phyloP scores from a whole-genome alignment of 495 filamentous ascomycete genomes.

The Amniculicola lignicola region DNA sequence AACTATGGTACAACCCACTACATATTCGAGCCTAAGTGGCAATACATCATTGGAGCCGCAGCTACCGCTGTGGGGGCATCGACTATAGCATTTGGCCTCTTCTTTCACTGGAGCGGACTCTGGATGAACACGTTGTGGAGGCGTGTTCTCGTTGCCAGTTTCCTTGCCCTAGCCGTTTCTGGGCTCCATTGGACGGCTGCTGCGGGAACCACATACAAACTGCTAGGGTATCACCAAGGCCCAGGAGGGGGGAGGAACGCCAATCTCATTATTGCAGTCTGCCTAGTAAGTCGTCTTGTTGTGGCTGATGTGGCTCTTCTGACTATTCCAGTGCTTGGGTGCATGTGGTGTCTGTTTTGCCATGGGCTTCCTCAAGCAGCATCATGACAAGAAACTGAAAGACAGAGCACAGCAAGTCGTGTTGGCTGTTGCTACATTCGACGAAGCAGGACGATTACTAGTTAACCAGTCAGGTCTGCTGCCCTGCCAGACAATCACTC shows the following conservation, averaged over 20 bases:
- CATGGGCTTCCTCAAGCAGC: slow-evolving; percentile 57
- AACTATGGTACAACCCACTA: slow-evolving; percentile 83
- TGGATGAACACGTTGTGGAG: slow-evolving; percentile 82
- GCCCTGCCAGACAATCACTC: slow-evolving; percentile 77
- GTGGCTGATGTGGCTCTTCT: neutral
- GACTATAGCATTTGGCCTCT: slow-evolving; percentile 63
- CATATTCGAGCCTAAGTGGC: slow-evolving; percentile 51
- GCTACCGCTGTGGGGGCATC: slow-evolving; percentile 70
- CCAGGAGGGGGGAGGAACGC: slow-evolving; percentile 21
- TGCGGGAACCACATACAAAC: slow-evolving; percentile 64
- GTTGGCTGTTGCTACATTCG: slow-evolving; percentile 73
- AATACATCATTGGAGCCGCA: slow-evolving; percentile 64
- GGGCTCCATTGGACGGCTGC: slow-evolving; percentile 89
- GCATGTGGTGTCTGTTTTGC: slow-evolving; percentile 58
- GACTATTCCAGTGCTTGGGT: slow-evolving; percentile 50
- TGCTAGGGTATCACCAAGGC: slow-evolving; percentile 36
- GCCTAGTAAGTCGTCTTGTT: slow-evolving; percentile 28
- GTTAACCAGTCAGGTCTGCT: slow-evolving; percentile 77
- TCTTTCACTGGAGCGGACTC: slow-evolving; percentile 70
- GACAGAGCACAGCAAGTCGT: slow-evolving; percentile 74
- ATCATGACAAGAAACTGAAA: slow-evolving; percentile 52
- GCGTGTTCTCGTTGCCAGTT: slow-evolving; percentile 58
- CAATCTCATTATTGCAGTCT: slow-evolving; percentile 36
- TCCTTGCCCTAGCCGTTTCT: slow-evolving; percentile 71
- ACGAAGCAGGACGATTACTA: slow-evolving; percentile 69